Base-by-base conservation (phyloP, 176 grass and related monocot species). In the Oryza brachyantha region DNA sequence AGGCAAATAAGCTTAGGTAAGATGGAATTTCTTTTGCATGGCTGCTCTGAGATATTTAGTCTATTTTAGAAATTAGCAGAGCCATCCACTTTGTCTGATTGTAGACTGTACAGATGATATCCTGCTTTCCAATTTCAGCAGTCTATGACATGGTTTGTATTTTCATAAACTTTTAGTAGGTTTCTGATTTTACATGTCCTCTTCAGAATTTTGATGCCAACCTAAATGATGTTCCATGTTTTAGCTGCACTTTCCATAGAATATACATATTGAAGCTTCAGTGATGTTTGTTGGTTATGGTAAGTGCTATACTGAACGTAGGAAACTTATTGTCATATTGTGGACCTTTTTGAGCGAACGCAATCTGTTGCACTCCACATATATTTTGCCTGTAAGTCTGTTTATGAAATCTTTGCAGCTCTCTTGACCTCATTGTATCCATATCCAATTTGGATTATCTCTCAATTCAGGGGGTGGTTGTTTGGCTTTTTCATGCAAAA, bases 31-130 rank as follows among this genome's bases (percentile, higher is more conserved):
- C n/a, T n/a, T n/a, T n/a, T n/a, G n/a, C n/a, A n/a, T n/a, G n/a
- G n/a, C n/a, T n/a, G n/a, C n/a, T n/a, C n/a, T n/a, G n/a, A n/a
- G n/a, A n/a, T 7, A 17, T 32, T 76, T 52, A 10, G 31, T 61
- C 65, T 29, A 31, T 81, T 81, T 43, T 70, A 88, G 70, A 90
- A 89, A 84, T 81, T 90, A 78, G 64, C 69, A 29, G 83, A 89
- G 25, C n/a, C 91, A 8, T 84, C 83, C 11, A 64, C 55, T 37
- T 52, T 65, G n/a, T 59, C 66, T 50, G 80, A 79, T 79, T 86
- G 54, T 79, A 94, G 83, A 81, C 83, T 75, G 80, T n/a, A 87
- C 77, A 65, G 81, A 83, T 70, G 89, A 74, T 38, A 95, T 83
- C n/a, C 52, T 89, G 72, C 78, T 90, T 29, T 86, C 81, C 10